Conservation (phyloP, 768 basidiomycete species). For the Basidioascus undulatus region DNA sequence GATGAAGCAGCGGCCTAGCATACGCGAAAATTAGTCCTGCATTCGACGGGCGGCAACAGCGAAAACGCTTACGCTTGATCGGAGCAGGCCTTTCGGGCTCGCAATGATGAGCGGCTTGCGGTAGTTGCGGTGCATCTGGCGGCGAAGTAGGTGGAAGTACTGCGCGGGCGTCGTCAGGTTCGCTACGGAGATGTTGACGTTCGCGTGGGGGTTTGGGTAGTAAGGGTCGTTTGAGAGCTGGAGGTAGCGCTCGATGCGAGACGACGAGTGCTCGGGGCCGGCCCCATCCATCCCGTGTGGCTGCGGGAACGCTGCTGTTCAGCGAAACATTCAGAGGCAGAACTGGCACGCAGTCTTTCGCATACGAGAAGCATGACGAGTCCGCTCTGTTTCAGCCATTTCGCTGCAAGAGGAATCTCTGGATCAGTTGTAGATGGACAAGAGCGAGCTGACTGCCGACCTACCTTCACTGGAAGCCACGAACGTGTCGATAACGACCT, state of each 20-base stretch:
- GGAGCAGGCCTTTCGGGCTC: slow-evolving; percentile 57
- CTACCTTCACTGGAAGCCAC: slow-evolving; percentile 59
- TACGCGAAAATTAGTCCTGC: neutral
- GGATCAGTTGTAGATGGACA: neutral
- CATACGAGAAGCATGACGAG: slow-evolving; percentile 50
- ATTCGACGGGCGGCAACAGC: no score
- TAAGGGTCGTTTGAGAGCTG: slow-evolving; percentile 66
- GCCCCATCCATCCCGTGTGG: slow-evolving; percentile 43
- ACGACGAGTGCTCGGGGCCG: slow-evolving; percentile 69
- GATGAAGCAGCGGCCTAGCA: slow-evolving; percentile 48
- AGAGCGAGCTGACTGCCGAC: slow-evolving; percentile 13
- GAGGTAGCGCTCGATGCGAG: slow-evolving; percentile 68
- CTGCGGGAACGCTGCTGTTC: no score
- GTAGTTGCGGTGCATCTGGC: slow-evolving; percentile 64
- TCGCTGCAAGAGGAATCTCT: slow-evolving; percentile 27
- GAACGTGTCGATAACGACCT: slow-evolving; percentile 75
- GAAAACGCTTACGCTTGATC: slow-evolving; percentile 37
- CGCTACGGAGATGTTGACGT: slow-evolving; percentile 61
- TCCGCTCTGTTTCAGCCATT: slow-evolving; percentile 82
- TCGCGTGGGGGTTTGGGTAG: slow-evolving; percentile 17
- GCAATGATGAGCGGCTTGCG: slow-evolving; percentile 67
- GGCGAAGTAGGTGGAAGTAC: slow-evolving; percentile 75
- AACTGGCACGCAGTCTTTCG: no score
- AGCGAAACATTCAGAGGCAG: no score
- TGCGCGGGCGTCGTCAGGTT: slow-evolving; percentile 78